Conservation (phyloP, 1,284 basidiomycete species). For the Moesziomyces sp. region DNA sequence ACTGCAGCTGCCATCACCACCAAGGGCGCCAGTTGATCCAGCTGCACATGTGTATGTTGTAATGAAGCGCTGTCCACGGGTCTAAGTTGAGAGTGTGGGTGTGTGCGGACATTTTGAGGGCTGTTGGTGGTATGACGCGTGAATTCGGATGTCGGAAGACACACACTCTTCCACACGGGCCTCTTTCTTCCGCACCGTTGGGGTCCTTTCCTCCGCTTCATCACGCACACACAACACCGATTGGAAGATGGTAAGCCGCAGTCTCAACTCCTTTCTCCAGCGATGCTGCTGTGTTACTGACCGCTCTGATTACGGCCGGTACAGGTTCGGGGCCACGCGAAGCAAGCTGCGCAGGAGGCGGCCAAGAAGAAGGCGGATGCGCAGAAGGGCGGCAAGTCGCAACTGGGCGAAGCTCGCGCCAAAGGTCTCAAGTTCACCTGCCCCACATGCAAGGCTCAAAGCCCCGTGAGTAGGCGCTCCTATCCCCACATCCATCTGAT, state of each 20-base stretch:
- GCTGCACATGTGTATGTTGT: background rate
- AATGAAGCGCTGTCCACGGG: background rate
- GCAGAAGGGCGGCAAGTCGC: conserved; percentile 27
- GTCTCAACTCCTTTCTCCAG: too few relatives aligned
- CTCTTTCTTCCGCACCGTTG: too few relatives aligned
- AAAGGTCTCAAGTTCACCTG: conserved; percentile 42
- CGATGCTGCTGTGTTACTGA: background rate
- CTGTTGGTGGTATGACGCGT: background rate
- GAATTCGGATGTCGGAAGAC: conserved; percentile 17
- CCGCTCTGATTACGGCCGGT: too few relatives aligned
- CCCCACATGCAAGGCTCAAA: conserved; percentile 35
- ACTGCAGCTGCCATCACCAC: conserved; percentile 1
- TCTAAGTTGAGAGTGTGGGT: background rate
- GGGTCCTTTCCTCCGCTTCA: too few relatives aligned
- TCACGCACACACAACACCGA: too few relatives aligned
- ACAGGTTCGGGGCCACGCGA: conserved; percentile 41
- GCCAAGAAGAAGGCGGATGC: conserved; percentile 30
- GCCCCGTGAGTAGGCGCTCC: conserved; percentile 21
- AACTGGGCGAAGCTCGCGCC: conserved; percentile 32
- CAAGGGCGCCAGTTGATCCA: conserved; percentile 2
- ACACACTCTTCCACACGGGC: background rate
- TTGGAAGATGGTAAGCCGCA: background rate
- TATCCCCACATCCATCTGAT: too few relatives aligned
- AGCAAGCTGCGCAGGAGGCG: conserved; percentile 32
- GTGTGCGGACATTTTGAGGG: background rate